Evolutionary conservation across 2,329 filamentous ascomycete genomes (phyloP), one percentile per base, ranked within the genome.

Genomic region (Talaromyces islandicus): DNA sequence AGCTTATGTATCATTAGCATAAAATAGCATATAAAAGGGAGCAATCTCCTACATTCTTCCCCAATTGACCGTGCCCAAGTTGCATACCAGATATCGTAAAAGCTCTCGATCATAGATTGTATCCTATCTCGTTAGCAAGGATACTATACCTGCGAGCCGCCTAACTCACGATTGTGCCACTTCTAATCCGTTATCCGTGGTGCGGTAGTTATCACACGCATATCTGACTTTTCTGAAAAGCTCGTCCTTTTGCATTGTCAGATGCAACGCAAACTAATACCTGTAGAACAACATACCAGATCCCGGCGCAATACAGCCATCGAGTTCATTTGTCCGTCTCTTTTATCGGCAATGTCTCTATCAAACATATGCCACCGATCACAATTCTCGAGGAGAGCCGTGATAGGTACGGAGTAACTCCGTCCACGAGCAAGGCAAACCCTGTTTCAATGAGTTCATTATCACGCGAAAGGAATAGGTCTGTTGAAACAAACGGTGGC

Each of bases 371-470:
- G 87, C 88, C 88, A 91, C 7, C 80, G 78, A 64, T 91, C 87
- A 65, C 88, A 90, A 54, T 85, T 82, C 63, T 85, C 83, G 21
- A 91, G 80, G 0, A 89, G 77, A 1, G 84, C 81, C 1, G 87
- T 88, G 55, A 87, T 79, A 0, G 88, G 88, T 0, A 90, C 82
- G 0, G 85, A 86, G 66, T 88, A 90, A 24, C 81, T 86, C 63
- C 88, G 79, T 7, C 88, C 88, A 59, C 88, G 82, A 0, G 88
- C 88, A 7, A 91, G 73, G 53, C 87, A 90, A 68, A 90, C 87
- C 32, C 83, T 81, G 57, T 11, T 60, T 43, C 52, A 25, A 5
- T 30, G 52, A 2, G 19, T 29, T 19, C 21, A 64, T 65, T 69
- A 25, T 41, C n/a, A 58, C 3, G 1, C 24, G 7, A 32, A 19